These are phyloP conservation scores for Talaromyces adpressus DNA, from an alignment of 495 filamentous ascomycete genomes.

Conservation along the genomic window DNA sequence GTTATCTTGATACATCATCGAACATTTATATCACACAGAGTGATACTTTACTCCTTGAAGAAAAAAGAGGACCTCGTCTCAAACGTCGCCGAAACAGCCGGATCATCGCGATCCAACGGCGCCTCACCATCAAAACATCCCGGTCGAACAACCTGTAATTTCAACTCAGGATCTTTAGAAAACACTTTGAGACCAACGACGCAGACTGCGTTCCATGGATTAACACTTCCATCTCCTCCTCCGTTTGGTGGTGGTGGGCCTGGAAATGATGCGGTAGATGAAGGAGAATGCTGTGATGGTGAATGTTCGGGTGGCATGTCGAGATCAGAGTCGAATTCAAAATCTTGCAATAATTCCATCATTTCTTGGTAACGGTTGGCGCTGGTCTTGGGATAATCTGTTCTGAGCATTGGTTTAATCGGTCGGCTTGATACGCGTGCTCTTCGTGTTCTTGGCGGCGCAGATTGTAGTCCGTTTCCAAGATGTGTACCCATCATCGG, in stretches of 20 bases:
- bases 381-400: conserved; percentile 14
- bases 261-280: neutral
- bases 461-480: conserved; percentile 8
- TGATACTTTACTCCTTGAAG: neutral
- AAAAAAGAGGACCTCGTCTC: neutral
- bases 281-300: neutral
- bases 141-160: conserved; percentile 47
- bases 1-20: neutral
- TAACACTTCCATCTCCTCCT: conserved; percentile 16
- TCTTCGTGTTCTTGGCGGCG: conserved; percentile 6
- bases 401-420: conserved; percentile 22
- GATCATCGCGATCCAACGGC: conserved; percentile 49
- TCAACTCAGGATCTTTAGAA: conserved; percentile 47
- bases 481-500: conserved; percentile 3
- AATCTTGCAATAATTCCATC: conserved; percentile 31
- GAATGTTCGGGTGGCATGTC: conserved; percentile 36
- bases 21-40: neutral
- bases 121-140: conserved; percentile 46
- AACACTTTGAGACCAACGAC: conserved; percentile 75
- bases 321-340: conserved; percentile 42
- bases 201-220: conserved; percentile 83
- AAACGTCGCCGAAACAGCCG: conserved; percentile 23
- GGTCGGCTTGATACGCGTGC: conserved; percentile 7
- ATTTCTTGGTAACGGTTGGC: conserved; percentile 15
- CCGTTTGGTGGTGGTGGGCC: neutral